These are phyloP conservation scores for Hericium coralloides DNA, from an alignment of 768 basidiomycete genomes.

Conservation along the genomic window DNA sequence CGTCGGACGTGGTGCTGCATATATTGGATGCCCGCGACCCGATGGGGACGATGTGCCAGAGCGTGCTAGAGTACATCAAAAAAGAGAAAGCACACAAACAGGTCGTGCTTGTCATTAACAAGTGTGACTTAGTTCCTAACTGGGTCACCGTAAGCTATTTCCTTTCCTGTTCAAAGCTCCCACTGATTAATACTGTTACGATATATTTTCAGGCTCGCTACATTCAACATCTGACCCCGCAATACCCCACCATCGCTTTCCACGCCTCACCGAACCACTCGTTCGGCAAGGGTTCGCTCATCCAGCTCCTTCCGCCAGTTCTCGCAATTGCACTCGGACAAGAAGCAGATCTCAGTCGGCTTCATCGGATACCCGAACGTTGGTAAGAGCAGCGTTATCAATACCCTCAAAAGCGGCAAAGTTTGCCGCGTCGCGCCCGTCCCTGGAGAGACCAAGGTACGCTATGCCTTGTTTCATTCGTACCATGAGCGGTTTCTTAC, in stretches of 20 bases:
- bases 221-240: slow-evolving; percentile 89
- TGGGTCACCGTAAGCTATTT: slow-evolving; percentile 85
- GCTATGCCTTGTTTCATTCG: slow-evolving; percentile 1
- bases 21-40: slow-evolving; percentile 95
- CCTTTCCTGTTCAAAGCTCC: background rate
- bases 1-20: slow-evolving; percentile 93
- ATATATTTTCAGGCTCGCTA: slow-evolving; percentile 66
- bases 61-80: slow-evolving; percentile 83
- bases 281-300: slow-evolving; percentile 97
- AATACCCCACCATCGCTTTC: slow-evolving; percentile 95
- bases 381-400: slow-evolving; percentile 95
- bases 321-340: slow-evolving; percentile 93
- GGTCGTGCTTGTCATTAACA: slow-evolving; percentile 93
- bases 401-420: slow-evolving; percentile 96
- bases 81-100: slow-evolving; percentile 99
- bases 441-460: slow-evolving; percentile 90
- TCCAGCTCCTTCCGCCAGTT: slow-evolving; percentile 97
- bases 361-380: slow-evolving; percentile 98
- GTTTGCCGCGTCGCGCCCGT: slow-evolving; percentile 96
- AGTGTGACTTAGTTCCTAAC: slow-evolving; percentile 96
- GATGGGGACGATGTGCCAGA: slow-evolving; percentile 90
- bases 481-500: background rate
- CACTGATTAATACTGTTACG: background rate
- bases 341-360: slow-evolving; percentile 98
- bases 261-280: slow-evolving; percentile 99